phyloP scores from a whole-genome alignment of 768 basidiomycete species.

The Suillus paluster region DNA sequence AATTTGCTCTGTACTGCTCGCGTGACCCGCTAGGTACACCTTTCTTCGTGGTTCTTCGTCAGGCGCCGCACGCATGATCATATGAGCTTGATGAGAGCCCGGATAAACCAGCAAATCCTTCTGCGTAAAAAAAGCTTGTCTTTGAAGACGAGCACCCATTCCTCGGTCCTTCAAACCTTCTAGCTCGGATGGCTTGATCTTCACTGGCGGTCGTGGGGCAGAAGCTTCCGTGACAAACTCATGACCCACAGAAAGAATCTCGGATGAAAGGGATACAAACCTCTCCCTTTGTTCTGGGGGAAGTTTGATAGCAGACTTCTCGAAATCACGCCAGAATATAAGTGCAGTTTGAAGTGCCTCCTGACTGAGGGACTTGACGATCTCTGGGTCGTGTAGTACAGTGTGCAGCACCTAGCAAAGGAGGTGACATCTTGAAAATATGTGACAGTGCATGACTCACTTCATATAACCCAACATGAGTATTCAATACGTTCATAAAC shows the following conservation, averaged over 20 bases:
- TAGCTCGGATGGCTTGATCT: slow-evolving; percentile 71
- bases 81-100: slow-evolving; percentile 86
- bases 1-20: slow-evolving; percentile 75
- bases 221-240: slow-evolving; percentile 77
- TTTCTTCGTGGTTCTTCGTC: slow-evolving; percentile 80
- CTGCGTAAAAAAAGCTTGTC: slow-evolving; percentile 78
- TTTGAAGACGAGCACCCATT: slow-evolving; percentile 72
- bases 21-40: slow-evolving; percentile 83
- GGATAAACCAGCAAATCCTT: slow-evolving; percentile 82
- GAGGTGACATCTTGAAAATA: background rate
- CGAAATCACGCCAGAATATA: slow-evolving; percentile 96
- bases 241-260: slow-evolving; percentile 86
- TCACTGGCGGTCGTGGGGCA: slow-evolving; percentile 64
- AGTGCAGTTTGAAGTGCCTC: slow-evolving; percentile 88
- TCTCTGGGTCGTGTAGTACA: slow-evolving; percentile 69
- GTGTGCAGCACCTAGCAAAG: slow-evolving; percentile 63
- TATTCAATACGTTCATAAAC: slow-evolving; percentile 98
- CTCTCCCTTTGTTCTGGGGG: slow-evolving; percentile 74
- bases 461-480: slow-evolving; percentile 87
- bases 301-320: slow-evolving; percentile 94
- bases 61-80: slow-evolving; percentile 90
- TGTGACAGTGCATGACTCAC: slow-evolving; percentile 48
- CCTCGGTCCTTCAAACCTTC: slow-evolving; percentile 76
- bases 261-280: slow-evolving; percentile 90
- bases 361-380: slow-evolving; percentile 66